Evolutionary conservation across 768 basidiomycete species (phyloP), one percentile per base, ranked within the genome.

Genomic region (Termitomyces sp.): DNA sequence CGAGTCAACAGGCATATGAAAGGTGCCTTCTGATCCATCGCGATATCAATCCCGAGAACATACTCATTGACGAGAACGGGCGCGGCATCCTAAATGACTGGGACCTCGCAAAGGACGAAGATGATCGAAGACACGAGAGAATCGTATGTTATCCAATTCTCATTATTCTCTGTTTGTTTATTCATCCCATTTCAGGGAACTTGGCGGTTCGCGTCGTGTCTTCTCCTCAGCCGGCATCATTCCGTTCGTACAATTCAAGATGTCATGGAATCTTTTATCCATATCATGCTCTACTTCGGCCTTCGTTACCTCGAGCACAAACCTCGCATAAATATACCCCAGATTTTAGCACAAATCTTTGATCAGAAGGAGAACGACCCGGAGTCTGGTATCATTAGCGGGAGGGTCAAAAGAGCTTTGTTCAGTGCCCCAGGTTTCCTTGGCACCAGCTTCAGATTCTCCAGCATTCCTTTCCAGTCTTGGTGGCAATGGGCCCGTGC

Each of bases 181-280:
- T 44, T 45, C n/a, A n/a, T n/a, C n/a, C 1, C 9, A 34, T 14
- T 44, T 30, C n/a, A 5, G 27, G 30, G 30, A 7, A 30, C 30
- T 30, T 30, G 30, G 30, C 30, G 7, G 30, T 30, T 30, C 7
- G 69, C 71, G 62, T 71, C 72, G 1, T 47, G 57, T 0, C 50
- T 44, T 7, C 52, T 74, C 5, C 62, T 72, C 4, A 12, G 16
- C 27, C 8, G 64, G 16, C 52, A 63, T 10, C 16, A 8, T 14
- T 67, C 66, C 30, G 26, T 43, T 6, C 71, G 71, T 24, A 47
- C 30, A 1, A 56, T 71, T n/a, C 53, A 63, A 24, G 71, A 73
- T 27, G 71, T 75, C 45, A 48, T 74, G 8, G 70, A 74, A 53
- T 73, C 74, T 0, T 72, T 30, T 64, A 37, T 59, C n/a, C n/a